Evolutionary conservation across 306 rosid genomes (phyloP).

Genomic region (Amphicarpaea edgeworthii): DNA sequence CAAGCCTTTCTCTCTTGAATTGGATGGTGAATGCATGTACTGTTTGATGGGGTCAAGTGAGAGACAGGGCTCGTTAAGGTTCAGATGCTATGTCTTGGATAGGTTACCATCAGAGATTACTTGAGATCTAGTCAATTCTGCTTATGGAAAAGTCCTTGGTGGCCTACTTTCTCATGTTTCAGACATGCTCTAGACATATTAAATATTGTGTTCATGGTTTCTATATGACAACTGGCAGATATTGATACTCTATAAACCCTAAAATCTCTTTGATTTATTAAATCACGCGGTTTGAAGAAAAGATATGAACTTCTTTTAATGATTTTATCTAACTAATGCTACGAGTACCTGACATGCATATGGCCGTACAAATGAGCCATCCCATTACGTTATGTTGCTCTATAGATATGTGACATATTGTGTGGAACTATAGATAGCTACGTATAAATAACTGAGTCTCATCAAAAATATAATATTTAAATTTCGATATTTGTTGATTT

Average conservation of each 20-base stretch:
- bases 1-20: conserved; percentile 1
- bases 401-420: too few relatives aligned
- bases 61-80: conserved; percentile 12
- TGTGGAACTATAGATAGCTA: too few relatives aligned
- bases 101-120: background rate
- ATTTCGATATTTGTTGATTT: background rate
- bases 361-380: too few relatives aligned
- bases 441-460: background rate
- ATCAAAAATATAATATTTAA: background rate
- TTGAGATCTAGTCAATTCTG: background rate
- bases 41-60: background rate
- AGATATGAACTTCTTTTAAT: too few relatives aligned
- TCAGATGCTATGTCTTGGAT: background rate
- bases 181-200: conserved; percentile 21
- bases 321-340: too few relatives aligned
- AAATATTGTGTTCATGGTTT: background rate
- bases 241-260: too few relatives aligned
- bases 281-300: too few relatives aligned
- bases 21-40: background rate
- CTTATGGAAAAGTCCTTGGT: background rate
- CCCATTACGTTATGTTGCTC: too few relatives aligned
- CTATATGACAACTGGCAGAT: background rate
- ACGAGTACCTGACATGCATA: too few relatives aligned
- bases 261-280: too few relatives aligned
- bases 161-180: background rate